phyloP scores from a whole-genome alignment of 805 yeast genomes.

The Lipomyces spencermartinsiae region DNA sequence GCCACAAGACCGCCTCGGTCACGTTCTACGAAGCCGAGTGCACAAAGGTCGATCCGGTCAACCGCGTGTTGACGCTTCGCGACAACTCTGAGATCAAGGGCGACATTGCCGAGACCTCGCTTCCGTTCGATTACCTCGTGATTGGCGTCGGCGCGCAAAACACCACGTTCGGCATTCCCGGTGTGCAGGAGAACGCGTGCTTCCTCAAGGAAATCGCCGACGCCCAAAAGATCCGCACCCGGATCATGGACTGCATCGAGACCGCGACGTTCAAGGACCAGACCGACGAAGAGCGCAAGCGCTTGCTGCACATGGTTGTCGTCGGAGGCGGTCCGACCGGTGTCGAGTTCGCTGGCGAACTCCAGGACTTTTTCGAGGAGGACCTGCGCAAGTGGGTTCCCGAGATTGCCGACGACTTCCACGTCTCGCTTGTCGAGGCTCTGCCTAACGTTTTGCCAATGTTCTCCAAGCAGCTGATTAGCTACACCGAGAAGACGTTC shows the following conservation, averaged over 20 bases:
- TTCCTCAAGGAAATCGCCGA: constrained; percentile 90
- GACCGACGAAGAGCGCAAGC: constrained; percentile 78
- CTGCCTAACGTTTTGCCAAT: constrained; percentile 79
- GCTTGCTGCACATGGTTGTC: constrained; percentile 85
- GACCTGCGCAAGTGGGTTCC: constrained; percentile 92
- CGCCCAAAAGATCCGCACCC: constrained; percentile 80
- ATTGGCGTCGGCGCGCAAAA: constrained; percentile 96
- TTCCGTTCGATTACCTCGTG: constrained; percentile 82
- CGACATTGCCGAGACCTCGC: constrained; percentile 51
- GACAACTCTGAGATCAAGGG: constrained; percentile 44
- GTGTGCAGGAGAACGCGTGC: constrained; percentile 83
- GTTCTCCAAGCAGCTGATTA: constrained; percentile 51
- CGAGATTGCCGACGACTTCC: constrained; percentile 77
- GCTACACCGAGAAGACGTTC: constrained; percentile 82
- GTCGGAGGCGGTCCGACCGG: constrained; percentile 99
- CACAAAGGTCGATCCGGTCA: constrained; percentile 74
- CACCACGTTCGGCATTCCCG: constrained; percentile 93
- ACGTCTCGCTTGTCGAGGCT: constrained; percentile 87
- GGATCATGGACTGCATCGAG: constrained; percentile 86
- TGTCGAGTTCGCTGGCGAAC: constrained; percentile 95
- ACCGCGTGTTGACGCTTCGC: constrained; percentile 64
- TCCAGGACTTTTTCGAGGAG: constrained; percentile 91
- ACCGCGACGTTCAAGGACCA: constrained; percentile 82
- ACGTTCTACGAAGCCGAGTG: constrained; percentile 94
- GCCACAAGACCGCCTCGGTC: constrained; percentile 72